Base-by-base conservation (phyloP, 768 basidiomycete genomes). In the Hemileccinum impolitum region DNA sequence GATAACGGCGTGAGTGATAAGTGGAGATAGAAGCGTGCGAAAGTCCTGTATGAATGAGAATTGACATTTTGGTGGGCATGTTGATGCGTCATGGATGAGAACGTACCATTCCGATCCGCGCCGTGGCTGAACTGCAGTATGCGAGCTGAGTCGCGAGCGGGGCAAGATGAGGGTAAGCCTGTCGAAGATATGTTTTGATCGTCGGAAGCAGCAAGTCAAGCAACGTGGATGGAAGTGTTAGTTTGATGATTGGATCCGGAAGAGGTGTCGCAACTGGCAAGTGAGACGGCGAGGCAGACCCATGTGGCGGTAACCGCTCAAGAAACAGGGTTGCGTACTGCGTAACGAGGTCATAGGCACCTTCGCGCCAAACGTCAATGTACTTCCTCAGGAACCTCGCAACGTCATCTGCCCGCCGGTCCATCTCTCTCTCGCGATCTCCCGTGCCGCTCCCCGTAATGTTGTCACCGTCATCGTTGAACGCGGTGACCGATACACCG, bases 141-240 rank as follows among this genome's bases (percentile, higher is more conserved):
- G 89, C 87, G 39, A 98, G 78, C 59, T 98, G 95, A 0, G 94
- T 95, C 50, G 96, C 94, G 76, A 31, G 94, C 83, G 18, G 91
- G 78, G 55, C 95, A 76, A 19, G 89, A 72, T 17, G 87, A 61
- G 13, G 85, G 72, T 26, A 83, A 71, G 66, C 74, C 10, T 75
- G 78, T 0, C 84, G 79, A 14, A 96, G 77, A 42, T 82, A 77
- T 8, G 72, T 72, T 4, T 73, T 63, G 36, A 96, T 73, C 6
- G 84, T 67, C n/a, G 81, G 76, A 45, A 94, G 76, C 42, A 97
- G 81, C 31, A 85, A 71, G 3, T 68, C 57, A 9, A 70, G 60
- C 18, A 72, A 42, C 25, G 66, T 62, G 30, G 66, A 62, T 15
- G 56, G 58, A 28, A 70, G 60, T 2, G 67, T 69, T 23, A 52